A percentile compares a stretch with the other conserved stretches of the same genome.
These are phyloP conservation scores for Gymnopilus junonius DNA, from an alignment of 768 basidiomycete genomes.

Conservation along the genomic window DNA sequence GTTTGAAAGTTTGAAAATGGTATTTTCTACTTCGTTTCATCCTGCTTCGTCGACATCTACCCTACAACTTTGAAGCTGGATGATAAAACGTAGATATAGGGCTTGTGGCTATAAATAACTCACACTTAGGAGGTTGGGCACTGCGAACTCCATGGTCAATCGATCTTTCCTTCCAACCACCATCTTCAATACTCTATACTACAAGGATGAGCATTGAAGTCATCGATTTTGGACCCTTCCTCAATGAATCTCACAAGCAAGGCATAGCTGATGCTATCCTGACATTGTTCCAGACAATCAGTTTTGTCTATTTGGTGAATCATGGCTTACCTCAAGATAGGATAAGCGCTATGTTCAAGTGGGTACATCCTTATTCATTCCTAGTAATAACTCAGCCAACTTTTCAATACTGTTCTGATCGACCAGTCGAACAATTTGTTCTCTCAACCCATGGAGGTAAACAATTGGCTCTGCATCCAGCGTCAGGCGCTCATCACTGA, in stretches of 20 bases:
- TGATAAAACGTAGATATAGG: no score
- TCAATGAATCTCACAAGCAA: constrained; percentile 40
- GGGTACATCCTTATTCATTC: constrained; percentile 35
- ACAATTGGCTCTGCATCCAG: constrained; percentile 49
- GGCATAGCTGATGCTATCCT: constrained; percentile 45
- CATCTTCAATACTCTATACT: not conserved
- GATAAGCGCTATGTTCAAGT: constrained; percentile 44
- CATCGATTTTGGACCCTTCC: constrained; percentile 48
- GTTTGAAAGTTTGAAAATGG: no score
- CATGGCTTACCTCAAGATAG: constrained; percentile 42
- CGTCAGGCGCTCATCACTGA: constrained; percentile 48
- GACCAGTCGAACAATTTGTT: constrained; percentile 44
- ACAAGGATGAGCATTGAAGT: constrained; percentile 28
- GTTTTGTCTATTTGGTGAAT: constrained; percentile 54
- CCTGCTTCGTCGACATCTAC: no score
- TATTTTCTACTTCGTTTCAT: no score
- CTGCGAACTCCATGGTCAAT: not conserved
- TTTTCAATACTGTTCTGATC: not conserved
- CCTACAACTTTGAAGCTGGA: no score
- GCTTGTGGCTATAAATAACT: not conserved
- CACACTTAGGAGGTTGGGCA: not conserved
- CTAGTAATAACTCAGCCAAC: no score
- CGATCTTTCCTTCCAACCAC: not conserved
- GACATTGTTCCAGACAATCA: constrained; percentile 46
- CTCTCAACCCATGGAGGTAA: constrained; percentile 41